Conservation (phyloP, 805 yeast genomes). For the Saccharomycodes ludwigii region DNA sequence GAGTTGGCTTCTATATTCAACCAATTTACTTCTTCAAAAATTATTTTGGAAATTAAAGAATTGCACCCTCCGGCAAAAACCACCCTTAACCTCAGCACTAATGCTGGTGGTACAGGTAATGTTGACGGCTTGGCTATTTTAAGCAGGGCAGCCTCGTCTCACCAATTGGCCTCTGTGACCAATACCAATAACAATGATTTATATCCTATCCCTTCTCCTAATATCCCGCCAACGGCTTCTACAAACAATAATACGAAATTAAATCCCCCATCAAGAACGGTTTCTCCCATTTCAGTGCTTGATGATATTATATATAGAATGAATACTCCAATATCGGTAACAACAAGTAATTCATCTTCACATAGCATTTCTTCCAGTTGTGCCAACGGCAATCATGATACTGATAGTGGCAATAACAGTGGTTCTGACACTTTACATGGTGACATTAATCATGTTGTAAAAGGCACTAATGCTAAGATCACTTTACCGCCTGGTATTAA, state of each 20-base stretch:
- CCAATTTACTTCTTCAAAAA: constrained; percentile 20
- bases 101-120: no score
- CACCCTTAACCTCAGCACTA: constrained; percentile 4
- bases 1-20: constrained; percentile 37
- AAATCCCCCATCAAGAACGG: constrained; percentile 3
- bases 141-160: constrained; percentile 18
- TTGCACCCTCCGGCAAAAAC: constrained; percentile 2
- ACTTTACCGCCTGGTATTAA: constrained; percentile 4
- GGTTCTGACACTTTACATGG: no score
- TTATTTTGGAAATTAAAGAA: constrained; percentile 29
- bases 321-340: constrained; percentile 6
- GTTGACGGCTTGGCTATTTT: constrained; percentile 18
- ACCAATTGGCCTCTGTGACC: background rate
- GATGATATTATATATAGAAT: constrained; percentile 11
- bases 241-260: no score
- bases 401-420: constrained; percentile 5
- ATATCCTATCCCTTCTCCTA: background rate
- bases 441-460: no score
- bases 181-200: no score
- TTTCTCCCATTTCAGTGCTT: constrained; percentile 4
- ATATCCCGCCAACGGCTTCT: background rate
- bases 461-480: background rate
- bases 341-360: constrained; percentile 1
- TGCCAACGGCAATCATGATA: background rate
- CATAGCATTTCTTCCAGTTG: constrained; percentile 2